These are phyloP conservation scores for Phyllosticta citriasiana DNA, from an alignment of 2,329 filamentous ascomycete genomes.

Conservation along the genomic window DNA sequence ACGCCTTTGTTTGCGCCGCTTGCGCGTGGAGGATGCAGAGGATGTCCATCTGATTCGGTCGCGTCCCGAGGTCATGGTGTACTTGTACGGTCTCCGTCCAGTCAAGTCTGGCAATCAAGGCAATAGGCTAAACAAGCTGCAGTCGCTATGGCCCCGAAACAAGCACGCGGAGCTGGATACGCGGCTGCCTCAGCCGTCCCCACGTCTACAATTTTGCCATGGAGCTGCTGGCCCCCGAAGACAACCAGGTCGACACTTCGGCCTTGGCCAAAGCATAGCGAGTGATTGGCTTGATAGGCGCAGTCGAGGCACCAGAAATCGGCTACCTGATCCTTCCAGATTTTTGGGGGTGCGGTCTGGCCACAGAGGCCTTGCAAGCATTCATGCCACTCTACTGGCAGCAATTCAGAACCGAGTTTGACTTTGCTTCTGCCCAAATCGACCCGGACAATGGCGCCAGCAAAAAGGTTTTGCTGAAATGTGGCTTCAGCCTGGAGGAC, in stretches of 20 bases:
- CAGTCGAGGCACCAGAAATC: slow-evolving; percentile 30
- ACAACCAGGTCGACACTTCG: slow-evolving; percentile 3
- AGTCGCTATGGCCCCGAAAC: slow-evolving; percentile 4
- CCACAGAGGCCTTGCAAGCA: slow-evolving; percentile 34
- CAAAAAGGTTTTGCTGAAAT: slow-evolving; percentile 46
- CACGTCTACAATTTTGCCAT: slow-evolving; percentile 50
- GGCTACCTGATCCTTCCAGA: slow-evolving; percentile 35
- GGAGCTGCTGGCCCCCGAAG: slow-evolving; percentile 28
- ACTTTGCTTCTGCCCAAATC: slow-evolving; percentile 28
- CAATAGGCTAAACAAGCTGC: slow-evolving; percentile 1
- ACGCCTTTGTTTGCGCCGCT: slow-evolving; percentile 46
- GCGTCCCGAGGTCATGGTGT: slow-evolving; percentile 53
- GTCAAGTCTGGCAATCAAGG: slow-evolving; percentile 10
- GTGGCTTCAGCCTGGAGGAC: slow-evolving; percentile 42
- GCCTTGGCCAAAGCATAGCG: slow-evolving; percentile 12
- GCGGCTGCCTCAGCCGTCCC: slow-evolving; percentile 22
- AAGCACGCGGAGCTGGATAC: slow-evolving; percentile 29
- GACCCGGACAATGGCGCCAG: slow-evolving; percentile 43
- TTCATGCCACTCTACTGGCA: slow-evolving; percentile 33
- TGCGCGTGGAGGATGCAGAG: slow-evolving; percentile 40
- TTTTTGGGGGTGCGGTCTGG: slow-evolving; percentile 33
- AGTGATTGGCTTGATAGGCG: slow-evolving; percentile 34
- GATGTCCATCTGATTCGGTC: slow-evolving; percentile 44
- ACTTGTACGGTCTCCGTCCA: slow-evolving; percentile 34
- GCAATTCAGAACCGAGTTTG: slow-evolving; percentile 25